phyloP scores from a whole-genome alignment of 805 yeast genomes.

The Metschnikowia koreensis region DNA sequence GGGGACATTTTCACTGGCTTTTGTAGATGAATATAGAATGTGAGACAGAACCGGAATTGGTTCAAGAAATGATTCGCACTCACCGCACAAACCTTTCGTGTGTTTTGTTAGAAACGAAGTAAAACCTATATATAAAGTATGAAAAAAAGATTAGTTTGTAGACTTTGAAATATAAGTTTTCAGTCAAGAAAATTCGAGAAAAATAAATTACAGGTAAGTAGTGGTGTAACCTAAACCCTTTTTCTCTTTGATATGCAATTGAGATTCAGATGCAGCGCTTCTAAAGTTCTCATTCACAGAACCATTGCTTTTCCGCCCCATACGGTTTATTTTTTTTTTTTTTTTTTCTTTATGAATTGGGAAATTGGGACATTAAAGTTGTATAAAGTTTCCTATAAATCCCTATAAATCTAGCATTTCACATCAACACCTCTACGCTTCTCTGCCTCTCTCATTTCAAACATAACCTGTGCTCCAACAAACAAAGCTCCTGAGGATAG shows the following conservation, averaged over 20 bases:
- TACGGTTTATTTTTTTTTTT: too few relatives aligned
- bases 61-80: not conserved
- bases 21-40: not conserved
- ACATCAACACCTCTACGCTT: slow-evolving; percentile 78
- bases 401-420: slow-evolving; percentile 51
- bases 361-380: not conserved
- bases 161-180: too few relatives aligned
- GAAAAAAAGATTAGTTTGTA: too few relatives aligned
- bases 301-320: too few relatives aligned
- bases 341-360: not conserved
- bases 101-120: not conserved
- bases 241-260: too few relatives aligned
- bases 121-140: not conserved
- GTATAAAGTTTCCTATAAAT: too few relatives aligned
- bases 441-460: slow-evolving; percentile 85
- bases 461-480: slow-evolving; percentile 90
- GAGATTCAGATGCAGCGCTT: too few relatives aligned
- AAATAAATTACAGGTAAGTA: too few relatives aligned
- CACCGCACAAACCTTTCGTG: not conserved
- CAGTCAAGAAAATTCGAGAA: too few relatives aligned
- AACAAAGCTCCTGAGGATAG: slow-evolving; percentile 65
- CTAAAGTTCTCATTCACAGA: too few relatives aligned
- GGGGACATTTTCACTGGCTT: slow-evolving; percentile 35
- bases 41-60: not conserved
- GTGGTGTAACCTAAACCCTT: too few relatives aligned